A percentile compares a stretch with the other conserved stretches of the same genome.
phyloP scores from a whole-genome alignment of 306 rosid species.

The Malus asiatica region DNA sequence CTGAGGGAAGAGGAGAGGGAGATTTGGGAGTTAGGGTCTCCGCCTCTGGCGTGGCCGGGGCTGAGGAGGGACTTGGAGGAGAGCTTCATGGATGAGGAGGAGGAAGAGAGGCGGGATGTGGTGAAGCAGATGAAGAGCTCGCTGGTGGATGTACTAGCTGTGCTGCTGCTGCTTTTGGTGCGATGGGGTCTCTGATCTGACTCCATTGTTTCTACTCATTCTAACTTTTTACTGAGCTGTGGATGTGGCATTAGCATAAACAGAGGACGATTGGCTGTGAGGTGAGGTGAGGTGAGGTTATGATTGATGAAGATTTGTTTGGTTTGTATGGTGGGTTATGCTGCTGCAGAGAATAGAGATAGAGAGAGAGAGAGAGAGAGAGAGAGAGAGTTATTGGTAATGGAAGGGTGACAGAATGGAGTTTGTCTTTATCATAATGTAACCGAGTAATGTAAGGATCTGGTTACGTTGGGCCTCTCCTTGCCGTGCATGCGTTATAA shows the following conservation, averaged over 20 bases:
- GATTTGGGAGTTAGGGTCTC: conserved; percentile 62
- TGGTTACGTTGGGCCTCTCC: background rate
- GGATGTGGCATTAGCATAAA: background rate
- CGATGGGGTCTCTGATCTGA: conserved; percentile 39
- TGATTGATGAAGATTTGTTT: conserved; percentile 25
- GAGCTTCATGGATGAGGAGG: conserved; percentile 67
- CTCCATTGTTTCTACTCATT: conserved; percentile 24
- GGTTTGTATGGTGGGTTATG: conserved; percentile 15
- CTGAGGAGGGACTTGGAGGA: conserved; percentile 78
- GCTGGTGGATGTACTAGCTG: conserved; percentile 19
- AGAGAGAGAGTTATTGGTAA: conserved; percentile 18
- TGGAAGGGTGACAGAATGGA: conserved; percentile 34
- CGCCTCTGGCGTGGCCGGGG: conserved; percentile 50
- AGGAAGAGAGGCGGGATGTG: conserved; percentile 63
- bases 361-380: background rate
- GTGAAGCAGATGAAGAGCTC: conserved; percentile 70
- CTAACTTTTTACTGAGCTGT: background rate
- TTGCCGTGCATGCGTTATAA: too few species aligned
- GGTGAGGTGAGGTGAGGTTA: background rate
- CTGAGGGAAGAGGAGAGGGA: conserved; percentile 77
- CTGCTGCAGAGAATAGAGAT: background rate
- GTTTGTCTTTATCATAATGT: conserved; percentile 41
- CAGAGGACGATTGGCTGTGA: background rate
- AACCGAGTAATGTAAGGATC: conserved; percentile 14
- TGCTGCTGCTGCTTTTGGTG: conserved; percentile 23